phyloP scores from a whole-genome alignment of 805 yeast species.

The Nakazawaea ernobii region DNA sequence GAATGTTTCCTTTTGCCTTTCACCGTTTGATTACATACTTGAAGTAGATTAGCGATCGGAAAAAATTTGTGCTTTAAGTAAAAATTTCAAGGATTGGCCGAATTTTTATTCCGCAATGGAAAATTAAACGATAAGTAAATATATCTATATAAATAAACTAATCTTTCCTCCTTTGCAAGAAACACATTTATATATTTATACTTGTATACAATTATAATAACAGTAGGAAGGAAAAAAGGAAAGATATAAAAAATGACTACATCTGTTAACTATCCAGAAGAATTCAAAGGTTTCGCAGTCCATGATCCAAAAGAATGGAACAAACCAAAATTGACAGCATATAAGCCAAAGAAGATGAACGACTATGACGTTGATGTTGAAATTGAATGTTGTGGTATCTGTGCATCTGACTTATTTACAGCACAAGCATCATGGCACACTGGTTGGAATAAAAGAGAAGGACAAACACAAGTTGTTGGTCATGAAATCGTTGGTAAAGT shows the following conservation, averaged over 20 bases:
- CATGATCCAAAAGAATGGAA: conserved; percentile 46
- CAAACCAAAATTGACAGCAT: conserved; percentile 46
- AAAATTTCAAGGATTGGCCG: background rate
- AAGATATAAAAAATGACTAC: conserved; percentile 9
- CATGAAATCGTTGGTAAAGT: conserved; percentile 40
- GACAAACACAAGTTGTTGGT: conserved; percentile 42
- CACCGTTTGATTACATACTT: too few species aligned
- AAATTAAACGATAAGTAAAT: background rate
- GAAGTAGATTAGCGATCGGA: background rate
- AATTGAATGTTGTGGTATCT: conserved; percentile 58
- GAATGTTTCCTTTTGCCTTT: too few species aligned
- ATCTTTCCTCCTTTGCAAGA: background rate
- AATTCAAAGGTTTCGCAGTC: conserved; percentile 58
- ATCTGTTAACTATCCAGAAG: conserved; percentile 41
- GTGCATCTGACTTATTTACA: conserved; percentile 59
- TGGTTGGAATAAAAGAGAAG: conserved; percentile 15
- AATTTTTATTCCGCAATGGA: too few species aligned
- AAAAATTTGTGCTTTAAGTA: background rate
- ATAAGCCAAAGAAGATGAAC: conserved; percentile 40
- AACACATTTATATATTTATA: too few species aligned
- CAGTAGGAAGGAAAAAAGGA: too few species aligned
- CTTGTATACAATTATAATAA: too few species aligned
- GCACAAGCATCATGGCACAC: conserved; percentile 47
- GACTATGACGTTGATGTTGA: conserved; percentile 48
- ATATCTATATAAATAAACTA: background rate